These are phyloP conservation scores for Phytophthora crassamura DNA, from an alignment of 352 stramenopile species.

Conservation along the genomic window DNA sequence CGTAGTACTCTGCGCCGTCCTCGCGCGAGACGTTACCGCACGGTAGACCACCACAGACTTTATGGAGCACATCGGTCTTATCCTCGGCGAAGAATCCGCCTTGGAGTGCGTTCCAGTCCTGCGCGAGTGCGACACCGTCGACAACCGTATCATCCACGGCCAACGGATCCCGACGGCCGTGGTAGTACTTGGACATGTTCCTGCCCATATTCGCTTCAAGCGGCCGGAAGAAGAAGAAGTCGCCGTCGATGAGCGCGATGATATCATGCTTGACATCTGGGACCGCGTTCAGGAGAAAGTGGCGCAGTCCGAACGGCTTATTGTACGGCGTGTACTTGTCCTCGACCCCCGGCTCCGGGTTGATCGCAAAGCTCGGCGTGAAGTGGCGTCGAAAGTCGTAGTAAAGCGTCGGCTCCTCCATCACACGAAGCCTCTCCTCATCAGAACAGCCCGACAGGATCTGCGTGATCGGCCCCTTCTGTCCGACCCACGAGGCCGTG, in stretches of 20 bases:
- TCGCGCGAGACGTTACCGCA: slow-evolving; percentile 40
- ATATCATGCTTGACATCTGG: slow-evolving; percentile 46
- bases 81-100: slow-evolving; percentile 43
- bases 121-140: slow-evolving; percentile 49
- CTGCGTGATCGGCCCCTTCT: slow-evolving; percentile 59
- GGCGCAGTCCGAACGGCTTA: slow-evolving; percentile 57
- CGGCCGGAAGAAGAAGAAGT: slow-evolving; percentile 52
- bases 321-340: slow-evolving; percentile 64
- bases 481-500: slow-evolving; percentile 41
- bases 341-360: slow-evolving; percentile 43
- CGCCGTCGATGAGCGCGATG: slow-evolving; percentile 46
- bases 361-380: slow-evolving; percentile 49
- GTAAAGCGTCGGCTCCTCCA: slow-evolving; percentile 55
- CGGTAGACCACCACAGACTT: slow-evolving; percentile 40
- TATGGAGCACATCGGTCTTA: slow-evolving; percentile 30
- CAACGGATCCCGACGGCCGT: slow-evolving; percentile 30
- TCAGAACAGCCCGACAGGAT: slow-evolving; percentile 56
- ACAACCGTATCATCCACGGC: slow-evolving; percentile 50
- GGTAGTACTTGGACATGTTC: slow-evolving; percentile 51
- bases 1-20: slow-evolving; percentile 51
- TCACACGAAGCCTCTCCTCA: slow-evolving; percentile 23
- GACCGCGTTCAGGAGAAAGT: slow-evolving; percentile 58
- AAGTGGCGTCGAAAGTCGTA: slow-evolving; percentile 64
- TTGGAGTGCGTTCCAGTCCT: slow-evolving; percentile 57
- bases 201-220: slow-evolving; percentile 52